A percentile compares a stretch with the other conserved stretches of the same genome.
Conservation (phyloP, 306 rosid species). For the Casuarina cunninghamiana region DNA sequence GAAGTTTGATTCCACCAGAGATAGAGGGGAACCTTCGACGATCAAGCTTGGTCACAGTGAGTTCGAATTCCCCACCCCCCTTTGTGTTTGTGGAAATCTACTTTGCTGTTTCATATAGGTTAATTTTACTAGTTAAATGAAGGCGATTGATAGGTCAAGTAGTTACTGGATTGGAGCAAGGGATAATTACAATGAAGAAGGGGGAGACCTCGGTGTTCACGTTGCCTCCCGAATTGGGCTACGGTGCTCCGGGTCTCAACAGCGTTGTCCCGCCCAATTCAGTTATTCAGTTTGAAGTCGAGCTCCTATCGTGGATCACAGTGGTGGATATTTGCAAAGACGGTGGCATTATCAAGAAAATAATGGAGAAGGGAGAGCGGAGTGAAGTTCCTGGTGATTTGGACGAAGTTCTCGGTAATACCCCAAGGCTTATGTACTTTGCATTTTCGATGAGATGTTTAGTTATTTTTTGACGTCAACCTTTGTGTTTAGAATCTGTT, state of each 20-base stretch:
- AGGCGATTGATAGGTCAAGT: constrained; percentile 45
- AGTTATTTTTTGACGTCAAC: neutral
- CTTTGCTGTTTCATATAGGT: constrained; percentile 4
- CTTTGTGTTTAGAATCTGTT: neutral
- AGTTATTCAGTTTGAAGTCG: constrained; percentile 51
- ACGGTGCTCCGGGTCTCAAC: constrained; percentile 11
- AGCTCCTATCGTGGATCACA: constrained; percentile 59
- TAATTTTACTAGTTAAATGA: constrained; percentile 10
- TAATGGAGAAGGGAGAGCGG: constrained; percentile 46
- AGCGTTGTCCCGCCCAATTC: constrained; percentile 30
- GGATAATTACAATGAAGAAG: constrained; percentile 54
- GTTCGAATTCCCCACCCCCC: neutral
- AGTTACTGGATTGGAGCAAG: constrained; percentile 53
- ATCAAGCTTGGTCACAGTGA: constrained; percentile 58
- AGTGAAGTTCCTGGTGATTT: constrained; percentile 49
- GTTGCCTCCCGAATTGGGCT: constrained; percentile 38
- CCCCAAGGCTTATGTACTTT: constrained; percentile 6
- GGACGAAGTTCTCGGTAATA: constrained; percentile 71
- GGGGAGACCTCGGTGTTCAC: constrained; percentile 67
- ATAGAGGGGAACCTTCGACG: constrained; percentile 34
- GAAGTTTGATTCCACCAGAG: constrained; percentile 53
- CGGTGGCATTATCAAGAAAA: constrained; percentile 68
- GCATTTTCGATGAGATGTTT: neutral
- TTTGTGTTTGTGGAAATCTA: neutral
- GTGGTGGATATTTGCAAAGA: constrained; percentile 62